Evolutionary conservation across 805 yeast species (phyloP).

Genomic region (Metschnikowia continentalis): DNA sequence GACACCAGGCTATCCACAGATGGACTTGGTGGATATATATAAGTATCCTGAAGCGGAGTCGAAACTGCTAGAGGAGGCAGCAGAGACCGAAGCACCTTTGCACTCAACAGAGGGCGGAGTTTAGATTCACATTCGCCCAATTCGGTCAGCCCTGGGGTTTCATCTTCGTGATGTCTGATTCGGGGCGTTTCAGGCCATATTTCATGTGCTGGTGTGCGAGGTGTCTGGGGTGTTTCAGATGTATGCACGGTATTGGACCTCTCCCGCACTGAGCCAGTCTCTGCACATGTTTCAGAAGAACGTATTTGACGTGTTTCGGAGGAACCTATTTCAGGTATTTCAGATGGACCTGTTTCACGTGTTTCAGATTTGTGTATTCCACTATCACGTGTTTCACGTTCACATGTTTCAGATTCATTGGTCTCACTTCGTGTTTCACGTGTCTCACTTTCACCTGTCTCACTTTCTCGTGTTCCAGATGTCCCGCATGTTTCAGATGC

Average conservation of each 20-base stretch:
- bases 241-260: background rate
- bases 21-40: background rate
- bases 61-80: slow-evolving; percentile 5
- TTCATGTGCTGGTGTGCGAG: background rate
- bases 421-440: background rate
- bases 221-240: background rate
- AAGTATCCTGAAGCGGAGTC: background rate
- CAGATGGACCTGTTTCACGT: too few relatives aligned
- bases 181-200: background rate
- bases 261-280: too few relatives aligned
- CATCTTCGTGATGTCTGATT: too few relatives aligned
- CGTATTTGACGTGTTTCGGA: too few relatives aligned
- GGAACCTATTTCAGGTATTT: too few relatives aligned
- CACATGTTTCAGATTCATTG: background rate
- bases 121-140: background rate
- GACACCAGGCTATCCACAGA: background rate
- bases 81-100: background rate
- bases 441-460: background rate
- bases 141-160: too few relatives aligned
- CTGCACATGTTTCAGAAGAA: too few relatives aligned
- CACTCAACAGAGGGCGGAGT: background rate
- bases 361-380: too few relatives aligned
- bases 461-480: background rate
- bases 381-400: background rate
- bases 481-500: background rate